Base-by-base conservation (phyloP, 345 rosid genomes). In the Salix brachista region DNA sequence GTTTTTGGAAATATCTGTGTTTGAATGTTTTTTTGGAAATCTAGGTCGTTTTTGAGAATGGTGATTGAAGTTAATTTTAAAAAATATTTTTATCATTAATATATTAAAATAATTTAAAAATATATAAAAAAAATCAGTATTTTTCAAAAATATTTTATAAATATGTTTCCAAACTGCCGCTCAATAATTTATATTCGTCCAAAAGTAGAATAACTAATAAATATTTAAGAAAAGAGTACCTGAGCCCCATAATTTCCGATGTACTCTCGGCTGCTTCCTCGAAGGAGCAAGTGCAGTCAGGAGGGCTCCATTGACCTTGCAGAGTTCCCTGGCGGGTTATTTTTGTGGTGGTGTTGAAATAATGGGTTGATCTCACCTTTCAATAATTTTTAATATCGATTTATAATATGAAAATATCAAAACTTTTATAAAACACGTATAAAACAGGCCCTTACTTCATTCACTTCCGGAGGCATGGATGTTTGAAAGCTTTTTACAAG, bases 301-400 rank as follows among this genome's bases (percentile, higher is more conserved):
- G 21, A 80, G 77, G 25, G 90, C 79, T 17, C 85, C 89, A 8
- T 89, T 87, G 8, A 50, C 81, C 64, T 83, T 77, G 77, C 92
- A 91, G 81, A 89, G 83, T 68, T 89, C 91, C 75, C 80, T 88
- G 19, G 88, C 34, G 4, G 84, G 69, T 85, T 85, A 73, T 79
- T 88, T 74, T 39, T 39, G 9, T 39, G 0, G 8, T 39, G 2
- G 2, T 94, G 97, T 82, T 90, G 92, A 96, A 94, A 91, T 8
- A 88, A 71, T 68, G 98, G 96, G 87, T 89, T 91, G 69, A 91
- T 30, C 32, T 30, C 60, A 94, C 97, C 97, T 90, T 82, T 75
- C 64, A 58, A 28, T 28, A 1, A 28, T 30, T 30, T 30, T 30
- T 30, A 30, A 30, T 1, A 30, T 30, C 30, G 3, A 30, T 30